phyloP scores from a whole-genome alignment of 257 asterid species.

The Avicennia marina region DNA sequence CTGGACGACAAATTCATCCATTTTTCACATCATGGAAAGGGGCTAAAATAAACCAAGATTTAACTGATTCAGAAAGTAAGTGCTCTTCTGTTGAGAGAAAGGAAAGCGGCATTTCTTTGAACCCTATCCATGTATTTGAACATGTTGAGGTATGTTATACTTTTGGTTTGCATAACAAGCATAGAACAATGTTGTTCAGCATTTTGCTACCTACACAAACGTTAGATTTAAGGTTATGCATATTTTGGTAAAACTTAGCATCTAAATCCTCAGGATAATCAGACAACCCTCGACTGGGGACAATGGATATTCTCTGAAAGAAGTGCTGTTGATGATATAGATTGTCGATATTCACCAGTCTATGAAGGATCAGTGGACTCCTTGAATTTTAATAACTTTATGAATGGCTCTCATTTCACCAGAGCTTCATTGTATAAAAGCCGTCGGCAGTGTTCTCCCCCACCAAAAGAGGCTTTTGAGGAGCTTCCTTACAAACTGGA shows the following conservation, averaged over 20 bases:
- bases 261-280: constrained; percentile 50
- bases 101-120: constrained; percentile 45
- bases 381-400: constrained; percentile 54
- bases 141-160: constrained; percentile 49
- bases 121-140: constrained; percentile 81
- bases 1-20: constrained; percentile 90
- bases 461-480: constrained; percentile 25
- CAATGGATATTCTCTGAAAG: constrained; percentile 62
- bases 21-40: constrained; percentile 70
- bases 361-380: constrained; percentile 49
- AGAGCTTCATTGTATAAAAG: constrained; percentile 28
- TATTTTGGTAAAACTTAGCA: constrained; percentile 11
- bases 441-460: constrained; percentile 22
- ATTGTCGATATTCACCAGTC: constrained; percentile 35
- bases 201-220: not conserved
- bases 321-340: constrained; percentile 29
- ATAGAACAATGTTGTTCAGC: not conserved
- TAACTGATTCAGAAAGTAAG: constrained; percentile 40
- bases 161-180: constrained; percentile 20
- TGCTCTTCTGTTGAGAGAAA: constrained; percentile 38
- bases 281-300: constrained; percentile 57
- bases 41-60: constrained; percentile 53
- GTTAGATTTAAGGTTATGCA: too few species aligned
- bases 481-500: constrained; percentile 19
- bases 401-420: constrained; percentile 25